Conservation (phyloP, 371 early-diverging fungal genomes). For the Syncephalastrum contaminatum region DNA sequence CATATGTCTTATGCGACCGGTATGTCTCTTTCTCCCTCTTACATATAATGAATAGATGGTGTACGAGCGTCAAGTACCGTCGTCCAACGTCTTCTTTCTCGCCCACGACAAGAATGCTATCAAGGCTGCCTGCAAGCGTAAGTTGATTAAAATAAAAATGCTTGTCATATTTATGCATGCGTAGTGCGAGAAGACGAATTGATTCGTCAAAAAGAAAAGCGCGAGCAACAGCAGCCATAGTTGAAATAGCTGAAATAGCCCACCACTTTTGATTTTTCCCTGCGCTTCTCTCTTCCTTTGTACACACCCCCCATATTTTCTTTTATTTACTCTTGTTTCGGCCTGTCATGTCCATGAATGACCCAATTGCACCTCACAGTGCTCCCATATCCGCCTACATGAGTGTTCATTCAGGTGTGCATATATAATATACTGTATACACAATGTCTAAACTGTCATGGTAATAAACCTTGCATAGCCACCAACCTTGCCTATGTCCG, state of each 20-base stretch:
- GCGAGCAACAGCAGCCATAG: too few species aligned
- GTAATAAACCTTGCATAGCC: slow-evolving; percentile 16
- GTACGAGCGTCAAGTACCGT: slow-evolving; percentile 14
- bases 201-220: too few species aligned
- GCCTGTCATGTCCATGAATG: slow-evolving; percentile 11
- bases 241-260: too few species aligned
- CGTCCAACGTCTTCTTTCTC: slow-evolving; percentile 15
- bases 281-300: too few species aligned
- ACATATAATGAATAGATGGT: slow-evolving; percentile 3
- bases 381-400: slow-evolving; percentile 47
- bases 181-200: too few species aligned
- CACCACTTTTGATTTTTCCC: too few species aligned
- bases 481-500: slow-evolving; percentile 47
- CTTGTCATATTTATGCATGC: too few species aligned
- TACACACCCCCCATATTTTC: background rate
- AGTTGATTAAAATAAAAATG: background rate
- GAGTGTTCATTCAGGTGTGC: slow-evolving; percentile 43
- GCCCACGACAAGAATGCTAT: slow-evolving; percentile 14
- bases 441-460: too few species aligned
- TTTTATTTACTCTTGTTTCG: slow-evolving; percentile 2
- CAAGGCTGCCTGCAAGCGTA: slow-evolving; percentile 12
- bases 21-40: background rate
- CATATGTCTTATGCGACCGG: background rate
- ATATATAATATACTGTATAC: background rate
- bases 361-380: slow-evolving; percentile 46